Evolutionary conservation across 2,329 filamentous ascomycete genomes (phyloP).

Genomic region (Cladosporium sp.): DNA sequence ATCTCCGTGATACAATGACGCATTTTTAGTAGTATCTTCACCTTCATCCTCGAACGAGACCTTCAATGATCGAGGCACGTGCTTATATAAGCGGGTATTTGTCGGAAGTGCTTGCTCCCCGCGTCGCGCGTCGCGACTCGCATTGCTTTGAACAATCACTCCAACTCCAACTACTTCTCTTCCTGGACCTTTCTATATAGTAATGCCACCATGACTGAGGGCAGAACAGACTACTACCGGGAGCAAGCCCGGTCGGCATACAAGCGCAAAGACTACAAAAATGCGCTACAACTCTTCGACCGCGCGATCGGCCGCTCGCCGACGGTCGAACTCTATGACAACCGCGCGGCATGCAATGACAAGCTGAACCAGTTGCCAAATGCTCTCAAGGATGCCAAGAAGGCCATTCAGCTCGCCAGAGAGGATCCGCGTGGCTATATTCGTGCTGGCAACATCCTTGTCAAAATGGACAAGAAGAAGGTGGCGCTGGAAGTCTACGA

Average conservation of each 20-base stretch:
- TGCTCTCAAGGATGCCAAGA: slow-evolving; percentile 54
- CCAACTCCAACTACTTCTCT: too few species aligned
- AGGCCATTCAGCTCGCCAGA: slow-evolving; percentile 50
- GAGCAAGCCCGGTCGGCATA: slow-evolving; percentile 41
- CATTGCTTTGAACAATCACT: too few species aligned
- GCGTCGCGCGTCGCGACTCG: too few species aligned
- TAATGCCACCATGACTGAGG: slow-evolving; percentile 2
- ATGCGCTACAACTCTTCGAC: slow-evolving; percentile 37
- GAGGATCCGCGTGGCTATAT: slow-evolving; percentile 56
- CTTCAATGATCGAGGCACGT: too few species aligned
- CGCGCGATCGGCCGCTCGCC: slow-evolving; percentile 25
- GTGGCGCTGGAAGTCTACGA: slow-evolving; percentile 54
- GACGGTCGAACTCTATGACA: slow-evolving; percentile 46
- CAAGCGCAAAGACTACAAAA: slow-evolving; percentile 39
- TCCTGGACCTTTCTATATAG: too few species aligned
- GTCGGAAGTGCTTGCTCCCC: too few species aligned
- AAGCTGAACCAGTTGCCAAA: slow-evolving; percentile 48
- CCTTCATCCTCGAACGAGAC: too few species aligned
- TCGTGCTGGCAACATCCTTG: slow-evolving; percentile 47
- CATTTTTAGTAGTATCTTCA: too few species aligned
- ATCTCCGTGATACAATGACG: too few species aligned
- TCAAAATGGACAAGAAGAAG: slow-evolving; percentile 47
- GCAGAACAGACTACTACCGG: slow-evolving; percentile 23
- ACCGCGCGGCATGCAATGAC: slow-evolving; percentile 52
- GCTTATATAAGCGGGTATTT: too few species aligned